Conservation (phyloP, 345 rosid genomes). For the Gossypium sturtianum region DNA sequence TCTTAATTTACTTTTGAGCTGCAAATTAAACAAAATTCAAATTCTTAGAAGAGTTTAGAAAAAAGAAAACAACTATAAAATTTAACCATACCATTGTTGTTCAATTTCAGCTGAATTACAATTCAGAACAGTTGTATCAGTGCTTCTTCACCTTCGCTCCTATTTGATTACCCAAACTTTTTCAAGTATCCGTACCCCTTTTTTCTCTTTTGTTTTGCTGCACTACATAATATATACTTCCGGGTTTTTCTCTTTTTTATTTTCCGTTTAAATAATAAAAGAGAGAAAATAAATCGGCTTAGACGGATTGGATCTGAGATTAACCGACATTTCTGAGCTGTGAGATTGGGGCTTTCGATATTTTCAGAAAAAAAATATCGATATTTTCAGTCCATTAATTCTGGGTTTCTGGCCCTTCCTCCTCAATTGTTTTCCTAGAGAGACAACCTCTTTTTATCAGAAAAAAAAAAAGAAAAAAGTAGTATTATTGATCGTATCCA, state of each 20-base stretch:
- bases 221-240: neutral
- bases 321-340: neutral
- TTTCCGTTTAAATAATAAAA: no score
- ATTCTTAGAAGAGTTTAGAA: neutral
- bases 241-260: neutral
- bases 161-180: constrained; percentile 20
- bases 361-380: neutral
- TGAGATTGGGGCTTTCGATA: neutral
- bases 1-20: neutral
- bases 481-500: no score
- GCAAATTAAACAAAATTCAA: neutral
- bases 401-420: neutral
- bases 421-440: neutral
- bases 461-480: no score
- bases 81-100: constrained; percentile 13
- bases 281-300: neutral
- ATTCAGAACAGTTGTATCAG: constrained; percentile 56
- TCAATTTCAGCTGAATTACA: constrained; percentile 51
- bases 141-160: constrained; percentile 27
- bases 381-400: neutral
- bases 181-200: neutral
- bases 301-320: neutral
- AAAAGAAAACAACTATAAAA: neutral
- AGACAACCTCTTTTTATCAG: no score
- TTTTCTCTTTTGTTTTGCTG: neutral